Conservation (phyloP, 2,329 filamentous ascomycete species). For the Septoria petroselini region DNA sequence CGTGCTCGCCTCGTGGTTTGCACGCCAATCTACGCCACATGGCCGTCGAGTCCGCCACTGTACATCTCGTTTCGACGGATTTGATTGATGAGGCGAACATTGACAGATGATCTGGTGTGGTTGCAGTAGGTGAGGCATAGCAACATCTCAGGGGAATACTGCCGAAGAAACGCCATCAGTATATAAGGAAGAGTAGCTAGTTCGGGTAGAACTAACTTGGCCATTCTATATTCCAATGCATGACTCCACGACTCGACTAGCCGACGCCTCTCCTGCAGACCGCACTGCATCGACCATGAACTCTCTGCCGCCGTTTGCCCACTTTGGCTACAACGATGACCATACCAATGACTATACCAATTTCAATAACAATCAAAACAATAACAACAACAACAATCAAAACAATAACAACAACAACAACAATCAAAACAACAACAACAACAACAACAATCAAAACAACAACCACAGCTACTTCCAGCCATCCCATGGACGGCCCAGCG, state of each 20-base stretch:
- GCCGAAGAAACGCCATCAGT: too few relatives aligned
- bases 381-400: background rate
- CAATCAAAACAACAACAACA: background rate
- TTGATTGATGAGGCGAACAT: too few relatives aligned
- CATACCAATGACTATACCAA: background rate
- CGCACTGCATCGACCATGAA: background rate
- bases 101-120: too few relatives aligned
- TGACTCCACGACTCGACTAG: conserved; percentile 9
- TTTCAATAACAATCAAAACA: background rate
- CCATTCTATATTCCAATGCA: too few relatives aligned
- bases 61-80: too few relatives aligned
- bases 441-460: background rate
- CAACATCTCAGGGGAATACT: too few relatives aligned
- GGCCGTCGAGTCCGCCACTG: too few relatives aligned
- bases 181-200: too few relatives aligned
- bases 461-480: background rate
- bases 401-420: background rate
- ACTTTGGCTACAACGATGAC: background rate
- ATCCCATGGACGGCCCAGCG: background rate
- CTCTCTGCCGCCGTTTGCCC: background rate
- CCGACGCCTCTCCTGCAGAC: background rate
- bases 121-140: too few relatives aligned
- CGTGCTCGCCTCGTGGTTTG: too few relatives aligned
- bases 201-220: background rate
- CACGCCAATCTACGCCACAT: too few relatives aligned